These are phyloP conservation scores for Alternaria ventricosa DNA, from an alignment of 2,329 filamentous ascomycete genomes.

Conservation along the genomic window DNA sequence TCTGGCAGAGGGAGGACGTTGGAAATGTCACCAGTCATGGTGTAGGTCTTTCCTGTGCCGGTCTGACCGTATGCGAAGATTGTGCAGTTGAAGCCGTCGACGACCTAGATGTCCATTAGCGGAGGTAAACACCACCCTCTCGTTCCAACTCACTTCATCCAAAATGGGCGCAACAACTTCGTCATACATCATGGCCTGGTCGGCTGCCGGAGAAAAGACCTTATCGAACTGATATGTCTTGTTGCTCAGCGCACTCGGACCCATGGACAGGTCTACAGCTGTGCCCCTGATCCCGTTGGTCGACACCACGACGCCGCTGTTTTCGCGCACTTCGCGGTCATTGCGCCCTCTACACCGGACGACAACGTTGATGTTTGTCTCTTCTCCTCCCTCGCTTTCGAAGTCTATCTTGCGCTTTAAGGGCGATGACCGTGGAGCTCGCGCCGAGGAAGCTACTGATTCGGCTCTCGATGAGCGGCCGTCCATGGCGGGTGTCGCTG, in stretches of 20 bases:
- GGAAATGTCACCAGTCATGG: slow-evolving; percentile 97
- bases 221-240: slow-evolving; percentile 98
- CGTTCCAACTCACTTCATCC: slow-evolving; percentile 72
- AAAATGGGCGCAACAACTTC: slow-evolving; percentile 93
- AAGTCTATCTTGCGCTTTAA: slow-evolving; percentile 87
- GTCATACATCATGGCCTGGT: slow-evolving; percentile 92
- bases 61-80: slow-evolving; percentile 99
- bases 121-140: not conserved
- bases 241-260: slow-evolving; percentile 88
- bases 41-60: slow-evolving; percentile 98
- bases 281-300: slow-evolving; percentile 90
- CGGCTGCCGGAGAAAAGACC: slow-evolving; percentile 93
- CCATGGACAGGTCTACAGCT: slow-evolving; percentile 86
- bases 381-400: slow-evolving; percentile 72
- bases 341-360: slow-evolving; percentile 93
- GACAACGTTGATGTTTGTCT: slow-evolving; percentile 98
- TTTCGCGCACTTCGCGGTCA: slow-evolving; percentile 90
- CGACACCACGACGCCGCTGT: slow-evolving; percentile 88
- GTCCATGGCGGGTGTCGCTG: slow-evolving; percentile 54
- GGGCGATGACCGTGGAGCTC: slow-evolving; percentile 53
- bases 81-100: slow-evolving; percentile 94
- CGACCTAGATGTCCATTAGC: slow-evolving; percentile 66
- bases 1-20: slow-evolving; percentile 90
- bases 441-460: slow-evolving; percentile 65
- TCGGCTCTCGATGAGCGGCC: slow-evolving; percentile 73